These are phyloP conservation scores for Hyphopichia wangnamkhiaoensis DNA, from an alignment of 1,139 yeast species.

Conservation along the genomic window DNA sequence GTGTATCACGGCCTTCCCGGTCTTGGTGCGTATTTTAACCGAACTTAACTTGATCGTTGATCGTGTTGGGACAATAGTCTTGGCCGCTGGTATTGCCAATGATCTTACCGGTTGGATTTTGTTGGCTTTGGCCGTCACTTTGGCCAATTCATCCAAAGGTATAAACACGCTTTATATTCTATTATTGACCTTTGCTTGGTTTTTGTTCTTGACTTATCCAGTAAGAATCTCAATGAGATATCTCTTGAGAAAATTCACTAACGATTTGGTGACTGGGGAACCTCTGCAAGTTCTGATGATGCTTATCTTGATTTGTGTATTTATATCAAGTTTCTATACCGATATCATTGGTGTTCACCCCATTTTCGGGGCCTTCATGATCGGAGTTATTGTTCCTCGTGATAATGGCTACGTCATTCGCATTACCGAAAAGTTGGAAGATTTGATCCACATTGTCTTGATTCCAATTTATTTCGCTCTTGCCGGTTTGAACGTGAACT, in stretches of 20 bases:
- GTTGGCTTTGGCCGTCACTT: conserved; percentile 70
- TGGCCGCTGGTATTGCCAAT: conserved; percentile 79
- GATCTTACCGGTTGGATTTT: conserved; percentile 84
- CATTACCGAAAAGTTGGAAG: conserved; percentile 74
- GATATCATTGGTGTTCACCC: conserved; percentile 82
- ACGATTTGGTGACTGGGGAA: conserved; percentile 53
- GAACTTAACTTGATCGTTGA: conserved; percentile 70
- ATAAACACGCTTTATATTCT: conserved; percentile 69
- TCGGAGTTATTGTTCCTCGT: conserved; percentile 76
- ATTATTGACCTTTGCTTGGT: conserved; percentile 68
- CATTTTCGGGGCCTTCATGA: conserved; percentile 79
- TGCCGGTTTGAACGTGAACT: conserved; percentile 70
- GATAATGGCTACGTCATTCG: conserved; percentile 71
- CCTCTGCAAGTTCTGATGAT: conserved; percentile 68
- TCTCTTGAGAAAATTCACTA: conserved; percentile 44
- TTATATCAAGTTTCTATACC: conserved; percentile 72
- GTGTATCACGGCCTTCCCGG: conserved; percentile 85
- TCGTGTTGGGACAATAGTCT: conserved; percentile 73
- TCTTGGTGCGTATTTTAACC: conserved; percentile 72
- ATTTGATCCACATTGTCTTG: conserved; percentile 65
- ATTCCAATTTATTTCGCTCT: conserved; percentile 79
- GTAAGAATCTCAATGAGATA: conserved; percentile 49
- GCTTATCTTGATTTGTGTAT: conserved; percentile 54
- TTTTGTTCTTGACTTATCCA: conserved; percentile 56
- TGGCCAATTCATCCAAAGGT: conserved; percentile 71